These are phyloP conservation scores for Talaromyces islandicus DNA, from an alignment of 2,329 filamentous ascomycete genomes.

Conservation along the genomic window DNA sequence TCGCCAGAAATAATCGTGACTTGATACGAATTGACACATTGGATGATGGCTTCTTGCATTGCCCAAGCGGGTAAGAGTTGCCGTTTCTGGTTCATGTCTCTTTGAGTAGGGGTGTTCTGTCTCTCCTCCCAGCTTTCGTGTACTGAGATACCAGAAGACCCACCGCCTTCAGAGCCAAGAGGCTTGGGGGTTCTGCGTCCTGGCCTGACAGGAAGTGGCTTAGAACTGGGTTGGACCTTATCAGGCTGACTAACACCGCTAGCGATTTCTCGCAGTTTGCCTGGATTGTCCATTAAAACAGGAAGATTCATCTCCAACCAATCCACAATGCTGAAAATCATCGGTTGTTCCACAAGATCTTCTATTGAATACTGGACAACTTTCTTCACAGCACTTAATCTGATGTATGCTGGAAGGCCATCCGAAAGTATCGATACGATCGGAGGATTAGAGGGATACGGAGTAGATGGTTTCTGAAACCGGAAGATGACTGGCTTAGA, in stretches of 20 bases:
- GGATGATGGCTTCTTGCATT: constrained; percentile 68
- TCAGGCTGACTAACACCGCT: constrained; percentile 59
- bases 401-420: constrained; percentile 82
- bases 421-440: constrained; percentile 64
- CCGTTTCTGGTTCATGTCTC: constrained; percentile 68
- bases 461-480: constrained; percentile 60
- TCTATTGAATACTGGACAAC: constrained; percentile 65
- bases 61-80: constrained; percentile 81
- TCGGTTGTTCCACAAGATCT: constrained; percentile 73
- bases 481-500: constrained; percentile 50
- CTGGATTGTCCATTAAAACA: constrained; percentile 75
- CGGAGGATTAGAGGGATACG: constrained; percentile 65
- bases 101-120: constrained; percentile 59
- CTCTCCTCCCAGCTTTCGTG: constrained; percentile 61
- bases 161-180: constrained; percentile 56
- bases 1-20: constrained; percentile 97
- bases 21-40: constrained; percentile 68
- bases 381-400: constrained; percentile 77
- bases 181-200: constrained; percentile 46
- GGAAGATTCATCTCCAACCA: constrained; percentile 86
- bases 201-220: constrained; percentile 22
- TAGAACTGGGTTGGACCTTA: constrained; percentile 11
- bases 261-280: constrained; percentile 76
- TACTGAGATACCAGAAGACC: constrained; percentile 53
- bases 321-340: constrained; percentile 84